Conservation (phyloP, 805 yeast genomes). For the Wickerhamomyces xylosicus region DNA sequence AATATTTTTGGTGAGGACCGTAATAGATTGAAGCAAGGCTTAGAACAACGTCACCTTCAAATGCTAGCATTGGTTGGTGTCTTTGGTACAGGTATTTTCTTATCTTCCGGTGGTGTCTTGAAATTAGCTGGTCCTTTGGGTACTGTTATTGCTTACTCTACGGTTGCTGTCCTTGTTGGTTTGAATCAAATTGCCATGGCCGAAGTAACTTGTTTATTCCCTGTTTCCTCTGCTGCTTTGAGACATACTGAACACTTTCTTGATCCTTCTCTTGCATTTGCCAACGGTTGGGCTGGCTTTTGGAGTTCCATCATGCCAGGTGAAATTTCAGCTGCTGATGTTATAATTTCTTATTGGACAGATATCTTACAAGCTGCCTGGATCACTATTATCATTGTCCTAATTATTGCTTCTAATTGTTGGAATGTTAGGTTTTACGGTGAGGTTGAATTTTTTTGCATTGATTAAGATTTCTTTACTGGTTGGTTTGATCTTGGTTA, state of each 20-base stretch:
- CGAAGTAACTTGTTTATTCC: constrained; percentile 27
- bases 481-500: constrained; percentile 43
- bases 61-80: constrained; percentile 39
- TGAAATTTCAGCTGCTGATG: constrained; percentile 34
- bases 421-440: constrained; percentile 33
- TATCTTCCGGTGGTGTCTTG: constrained; percentile 28
- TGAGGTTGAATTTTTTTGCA: constrained; percentile 44
- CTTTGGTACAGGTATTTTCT: constrained; percentile 32
- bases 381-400: constrained; percentile 29
- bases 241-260: constrained; percentile 26
- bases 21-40: constrained; percentile 4
- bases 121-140: constrained; percentile 26
- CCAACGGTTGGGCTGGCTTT: constrained; percentile 35
- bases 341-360: constrained; percentile 36
- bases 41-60: constrained; percentile 27
- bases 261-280: constrained; percentile 36
- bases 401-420: constrained; percentile 25
- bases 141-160: constrained; percentile 21
- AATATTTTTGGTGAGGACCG: constrained; percentile 8
- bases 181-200: constrained; percentile 29
- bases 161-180: constrained; percentile 27
- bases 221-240: constrained; percentile 26
- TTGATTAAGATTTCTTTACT: constrained; percentile 50
- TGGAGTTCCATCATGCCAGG: constrained; percentile 30
- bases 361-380: constrained; percentile 32